These are phyloP conservation scores for Plasmopara halstedii DNA, from an alignment of 352 stramenopile genomes.

Conservation along the genomic window DNA sequence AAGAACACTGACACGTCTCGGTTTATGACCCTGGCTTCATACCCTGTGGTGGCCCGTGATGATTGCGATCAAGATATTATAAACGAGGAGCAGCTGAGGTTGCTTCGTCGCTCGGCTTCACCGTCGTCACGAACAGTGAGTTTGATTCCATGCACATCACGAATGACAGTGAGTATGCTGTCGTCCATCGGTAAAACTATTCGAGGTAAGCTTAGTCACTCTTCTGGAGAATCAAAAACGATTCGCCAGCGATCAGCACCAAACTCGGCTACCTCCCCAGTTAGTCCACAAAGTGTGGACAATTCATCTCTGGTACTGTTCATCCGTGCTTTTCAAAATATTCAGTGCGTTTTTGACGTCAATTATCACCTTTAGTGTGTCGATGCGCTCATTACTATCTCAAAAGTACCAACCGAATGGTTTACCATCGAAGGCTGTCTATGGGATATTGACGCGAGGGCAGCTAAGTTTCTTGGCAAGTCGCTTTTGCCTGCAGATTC, in stretches of 20 bases:
- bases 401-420: slow-evolving; percentile 35
- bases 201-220: slow-evolving; percentile 29
- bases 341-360: neutral
- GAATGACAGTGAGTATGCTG: slow-evolving; percentile 30
- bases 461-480: slow-evolving; percentile 14
- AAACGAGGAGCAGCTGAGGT: slow-evolving; percentile 8
- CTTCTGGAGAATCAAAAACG: slow-evolving; percentile 9
- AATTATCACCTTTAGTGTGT: slow-evolving; percentile 13
- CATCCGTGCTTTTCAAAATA: neutral
- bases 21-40: slow-evolving; percentile 22
- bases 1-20: slow-evolving; percentile 1
- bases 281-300: neutral
- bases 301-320: slow-evolving; percentile 11
- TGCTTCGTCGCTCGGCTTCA: slow-evolving; percentile 13
- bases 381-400: slow-evolving; percentile 4
- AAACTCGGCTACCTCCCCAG: slow-evolving; percentile 5
- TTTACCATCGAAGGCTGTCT: slow-evolving; percentile 43
- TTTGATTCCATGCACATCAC: slow-evolving; percentile 13
- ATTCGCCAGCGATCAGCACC: slow-evolving; percentile 21
- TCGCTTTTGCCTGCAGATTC: slow-evolving; percentile 8
- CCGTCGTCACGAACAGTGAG: slow-evolving; percentile 12
- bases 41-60: slow-evolving; percentile 14
- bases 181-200: slow-evolving; percentile 35
- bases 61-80: slow-evolving; percentile 2
- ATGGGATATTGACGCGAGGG: slow-evolving; percentile 47